These are phyloP conservation scores for Abrus precatorius DNA, from an alignment of 306 rosid genomes.

Conservation along the genomic window DNA sequence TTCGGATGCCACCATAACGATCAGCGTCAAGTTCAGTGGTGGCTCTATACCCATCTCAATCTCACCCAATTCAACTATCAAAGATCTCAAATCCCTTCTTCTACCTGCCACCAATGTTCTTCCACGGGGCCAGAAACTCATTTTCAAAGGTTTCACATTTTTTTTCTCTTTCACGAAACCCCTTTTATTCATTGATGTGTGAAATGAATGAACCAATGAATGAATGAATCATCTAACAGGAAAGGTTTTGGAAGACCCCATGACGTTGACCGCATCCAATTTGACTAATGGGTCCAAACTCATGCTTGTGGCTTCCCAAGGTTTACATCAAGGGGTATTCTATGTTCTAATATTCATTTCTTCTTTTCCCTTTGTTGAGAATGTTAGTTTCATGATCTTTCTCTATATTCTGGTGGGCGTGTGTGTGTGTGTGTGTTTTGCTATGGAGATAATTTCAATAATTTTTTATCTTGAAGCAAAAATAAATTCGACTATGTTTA, in stretches of 20 bases:
- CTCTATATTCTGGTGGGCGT: neutral
- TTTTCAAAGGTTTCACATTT: conserved; percentile 72
- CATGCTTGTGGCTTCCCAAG: conserved; percentile 96
- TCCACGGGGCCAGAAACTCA: conserved; percentile 95
- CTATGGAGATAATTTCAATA: too few species aligned
- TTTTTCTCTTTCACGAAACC: neutral
- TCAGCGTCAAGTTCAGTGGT: conserved; percentile 80
- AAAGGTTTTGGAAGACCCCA: conserved; percentile 77
- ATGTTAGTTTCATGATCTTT: neutral
- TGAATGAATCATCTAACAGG: conserved; percentile 57
- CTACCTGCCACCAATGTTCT: conserved; percentile 83
- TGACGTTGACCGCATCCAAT: conserved; percentile 70
- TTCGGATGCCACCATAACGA: conserved; percentile 44
- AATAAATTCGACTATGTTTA: neutral
- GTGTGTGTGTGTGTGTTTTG: too few species aligned
- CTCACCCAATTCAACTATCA: conserved; percentile 70
- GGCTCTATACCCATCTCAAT: conserved; percentile 61
- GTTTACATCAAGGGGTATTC: conserved; percentile 95
- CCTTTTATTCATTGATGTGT: conserved; percentile 29
- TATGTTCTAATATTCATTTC: neutral
- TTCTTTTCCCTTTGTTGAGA: neutral
- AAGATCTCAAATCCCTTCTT: conserved; percentile 84
- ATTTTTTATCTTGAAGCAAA: neutral
- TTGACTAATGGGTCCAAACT: conserved; percentile 75
- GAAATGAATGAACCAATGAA: neutral